phyloP scores from a whole-genome alignment of 192 early-diverging fungal genomes.

The Backusella luteola region DNA sequence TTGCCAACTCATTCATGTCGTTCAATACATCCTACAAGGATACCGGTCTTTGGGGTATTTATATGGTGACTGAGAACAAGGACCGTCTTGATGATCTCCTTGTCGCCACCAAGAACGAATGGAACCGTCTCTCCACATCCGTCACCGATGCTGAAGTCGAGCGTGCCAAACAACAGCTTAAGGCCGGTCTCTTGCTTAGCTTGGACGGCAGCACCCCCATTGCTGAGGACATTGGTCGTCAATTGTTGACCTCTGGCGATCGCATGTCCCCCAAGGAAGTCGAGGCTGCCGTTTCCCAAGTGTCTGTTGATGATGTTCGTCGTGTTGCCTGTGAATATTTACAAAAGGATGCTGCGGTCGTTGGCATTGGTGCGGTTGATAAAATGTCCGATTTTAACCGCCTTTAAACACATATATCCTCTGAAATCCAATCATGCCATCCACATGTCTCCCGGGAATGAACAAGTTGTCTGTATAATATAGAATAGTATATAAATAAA shows the following conservation, averaged over 20 bases:
- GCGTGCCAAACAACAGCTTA: conserved; percentile 98
- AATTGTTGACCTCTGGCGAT: conserved; percentile 89
- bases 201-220: conserved; percentile 95
- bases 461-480: neutral
- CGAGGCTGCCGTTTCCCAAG: conserved; percentile 79
- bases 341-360: conserved; percentile 74
- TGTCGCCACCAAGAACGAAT: conserved; percentile 89
- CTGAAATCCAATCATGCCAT: neutral
- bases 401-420: neutral
- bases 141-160: conserved; percentile 91
- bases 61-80: conserved; percentile 83
- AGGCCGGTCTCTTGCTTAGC: conserved; percentile 86
- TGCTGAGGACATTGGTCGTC: conserved; percentile 97
- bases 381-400: conserved; percentile 87
- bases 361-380: conserved; percentile 88
- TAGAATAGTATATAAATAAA: conserved; percentile 5
- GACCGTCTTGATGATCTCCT: conserved; percentile 83
- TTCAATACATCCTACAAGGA: conserved; percentile 99
- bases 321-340: conserved; percentile 86
- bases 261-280: conserved; percentile 88
- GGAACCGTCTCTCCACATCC: conserved; percentile 81
- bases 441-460: neutral
- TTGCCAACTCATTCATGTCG: conserved; percentile 98
- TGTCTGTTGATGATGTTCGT: conserved; percentile 85
- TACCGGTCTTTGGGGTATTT: conserved; percentile 97